Evolutionary conservation across 164 flowering plant species (phyloP), one percentile per base, ranked within the genome.

Genomic region (Berberis thunbergii): DNA sequence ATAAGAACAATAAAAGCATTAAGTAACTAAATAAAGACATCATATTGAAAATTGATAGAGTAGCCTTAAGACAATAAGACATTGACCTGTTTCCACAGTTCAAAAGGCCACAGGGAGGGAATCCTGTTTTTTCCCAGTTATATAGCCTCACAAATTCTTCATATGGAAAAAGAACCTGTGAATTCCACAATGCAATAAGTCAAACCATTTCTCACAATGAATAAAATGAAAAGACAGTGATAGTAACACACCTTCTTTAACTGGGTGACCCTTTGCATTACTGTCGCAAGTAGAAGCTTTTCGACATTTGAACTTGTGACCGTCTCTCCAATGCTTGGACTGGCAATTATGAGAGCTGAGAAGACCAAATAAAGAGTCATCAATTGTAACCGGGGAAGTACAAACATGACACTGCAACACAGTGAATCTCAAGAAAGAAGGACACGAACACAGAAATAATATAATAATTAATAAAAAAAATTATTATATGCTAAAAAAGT

Each of bases 31-130:
- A 26, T 26, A 26, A 26, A 26, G 26, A 26, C 26, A 26, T 26
- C 26, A 26, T 26, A 26, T 26, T 26, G 26, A 26, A 26, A 26
- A 26, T 26, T 26, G 26, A 26, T 26, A 26, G 26, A 26, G 26
- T 26, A 26, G 26, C 26, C 26, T 52, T 52, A 12, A 10, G 12
- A 52, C 3, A 1, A 13, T 53, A 13, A 3, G 6, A 45, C 42
- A 58, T 48, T 60, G 10, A 87, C 99, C 96, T 91, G 84, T 94
- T 94, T 80, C 99, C 97, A 79, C 91, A 87, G 80, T 94, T 94
- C 54, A 84, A 62, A 66, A 94, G 96, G 39, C 99, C 99, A 76
- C 99, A 91, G 62, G 99, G 99, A 56, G 80, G 84, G 66, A 81
- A 83, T 69, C 80, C 85, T 9, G 78, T 75, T 39, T 70, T 80